A percentile compares a stretch with the other conserved stretches of the same genome.
Conservation (phyloP, 1,284 basidiomycete genomes). For the Pholiota adiposa region DNA sequence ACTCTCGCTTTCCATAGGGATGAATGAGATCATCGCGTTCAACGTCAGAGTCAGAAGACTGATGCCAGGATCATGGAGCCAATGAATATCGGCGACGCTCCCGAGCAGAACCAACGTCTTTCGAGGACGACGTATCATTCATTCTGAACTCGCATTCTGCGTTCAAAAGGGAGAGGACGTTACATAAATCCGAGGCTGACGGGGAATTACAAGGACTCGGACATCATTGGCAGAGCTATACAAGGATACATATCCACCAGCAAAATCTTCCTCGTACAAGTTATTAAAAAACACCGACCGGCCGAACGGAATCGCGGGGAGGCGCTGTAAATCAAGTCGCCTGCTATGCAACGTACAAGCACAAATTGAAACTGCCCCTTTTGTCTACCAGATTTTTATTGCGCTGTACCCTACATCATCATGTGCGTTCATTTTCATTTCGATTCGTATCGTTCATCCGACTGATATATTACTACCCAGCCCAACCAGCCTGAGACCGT, state of each 20-base stretch:
- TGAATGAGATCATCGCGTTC: too few species aligned
- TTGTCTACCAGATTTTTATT: background rate
- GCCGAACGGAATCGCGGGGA: conserved; percentile 18
- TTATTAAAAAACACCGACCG: conserved; percentile 14
- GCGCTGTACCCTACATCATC: background rate
- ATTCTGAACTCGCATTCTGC: too few species aligned
- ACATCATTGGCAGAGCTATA: too few species aligned
- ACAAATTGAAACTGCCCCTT: background rate
- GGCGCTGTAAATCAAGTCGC: background rate
- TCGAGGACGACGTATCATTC: too few species aligned
- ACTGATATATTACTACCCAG: background rate
- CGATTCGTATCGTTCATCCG: background rate
- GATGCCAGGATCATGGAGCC: too few species aligned
- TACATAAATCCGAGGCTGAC: background rate
- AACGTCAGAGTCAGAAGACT: too few species aligned
- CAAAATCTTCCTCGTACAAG: too few species aligned
- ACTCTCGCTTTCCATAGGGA: too few species aligned
- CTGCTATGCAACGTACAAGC: background rate
- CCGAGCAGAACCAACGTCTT: too few species aligned
- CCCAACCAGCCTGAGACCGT: background rate
- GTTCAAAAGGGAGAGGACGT: too few species aligned
- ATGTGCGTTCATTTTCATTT: background rate
- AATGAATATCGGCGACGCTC: too few species aligned
- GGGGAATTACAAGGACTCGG: background rate
- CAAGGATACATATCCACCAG: too few species aligned